Evolutionary conservation across 768 basidiomycete genomes (phyloP), one percentile per base, ranked within the genome.

Genomic region (Naganishia vishniacii): DNA sequence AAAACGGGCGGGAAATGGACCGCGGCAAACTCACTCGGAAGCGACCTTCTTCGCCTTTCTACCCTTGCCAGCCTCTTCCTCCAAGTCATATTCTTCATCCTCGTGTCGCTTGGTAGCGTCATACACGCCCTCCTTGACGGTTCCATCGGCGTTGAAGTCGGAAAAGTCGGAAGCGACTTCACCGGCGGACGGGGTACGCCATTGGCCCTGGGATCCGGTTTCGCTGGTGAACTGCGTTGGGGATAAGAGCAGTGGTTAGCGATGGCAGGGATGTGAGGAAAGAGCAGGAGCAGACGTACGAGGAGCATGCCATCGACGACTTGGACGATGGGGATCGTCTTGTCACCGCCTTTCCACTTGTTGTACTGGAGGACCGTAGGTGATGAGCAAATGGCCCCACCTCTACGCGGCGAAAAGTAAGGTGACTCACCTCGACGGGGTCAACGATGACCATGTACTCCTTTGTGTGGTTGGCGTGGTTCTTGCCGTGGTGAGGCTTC

Each of bases 361-460:
- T 63, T 48, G 65, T 67, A 67, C 65, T 66, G 32, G 3, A 34
- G 16, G 29, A 42, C 26, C 12, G 18, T 46, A 25, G 13, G 48
- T 9, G 44, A 34, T n/a, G 23, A 59, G 31, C 4, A 47, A 8
- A 37, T 5, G 20, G 32, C 40, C 3, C 9, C 7, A 59, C 12
- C 1, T 4, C 25, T 3, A 59, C 18, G 48, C 25, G 9, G 18
- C 32, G 18, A 51, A 8, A 51, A 2, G 41, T 16, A n/a, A 8
- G 29, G 1, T 3, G 4, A 61, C 65, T 46, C 29, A 66, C 65
- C 28, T 61, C 59, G 28, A 48, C 59, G 11, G 23, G 41, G 40
- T 67, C 46, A 28, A 67, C 37, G 53, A 67, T 23, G 48, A 67
- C 65, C 42, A 51, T 45, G 65, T 67, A 67, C 45, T 62, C 65